Evolutionary conservation across 768 basidiomycete genomes (phyloP).

Genomic region (Dictyophora rubrovolvata): DNA sequence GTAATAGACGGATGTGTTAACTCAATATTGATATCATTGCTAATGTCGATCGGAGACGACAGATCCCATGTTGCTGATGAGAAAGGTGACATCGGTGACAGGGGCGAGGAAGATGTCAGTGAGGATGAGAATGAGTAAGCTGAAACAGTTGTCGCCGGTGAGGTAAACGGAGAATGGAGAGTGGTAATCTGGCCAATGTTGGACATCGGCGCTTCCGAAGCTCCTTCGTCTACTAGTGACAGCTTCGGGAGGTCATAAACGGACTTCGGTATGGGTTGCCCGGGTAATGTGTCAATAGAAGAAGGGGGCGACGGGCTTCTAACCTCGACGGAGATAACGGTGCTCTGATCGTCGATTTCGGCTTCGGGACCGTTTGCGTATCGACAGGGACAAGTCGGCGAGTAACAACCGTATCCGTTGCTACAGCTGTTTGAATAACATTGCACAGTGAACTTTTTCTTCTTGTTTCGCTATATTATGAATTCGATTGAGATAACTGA

Average conservation of each 20-base stretch:
- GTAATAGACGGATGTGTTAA: neutral
- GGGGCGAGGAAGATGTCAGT: neutral
- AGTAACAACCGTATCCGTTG: constrained; percentile 2
- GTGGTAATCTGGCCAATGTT: neutral
- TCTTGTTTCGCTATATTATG: neutral
- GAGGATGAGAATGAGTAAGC: neutral
- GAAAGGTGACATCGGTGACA: neutral
- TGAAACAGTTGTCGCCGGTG: neutral
- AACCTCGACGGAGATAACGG: neutral
- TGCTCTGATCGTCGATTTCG: neutral
- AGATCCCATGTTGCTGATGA: neutral
- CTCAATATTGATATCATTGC: neutral
- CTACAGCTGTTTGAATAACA: constrained; percentile 6
- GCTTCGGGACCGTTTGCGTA: neutral
- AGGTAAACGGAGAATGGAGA: neutral
- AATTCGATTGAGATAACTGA: neutral
- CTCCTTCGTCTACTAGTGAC: neutral
- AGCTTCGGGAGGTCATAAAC: neutral
- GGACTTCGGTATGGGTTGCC: neutral
- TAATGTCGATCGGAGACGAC: neutral
- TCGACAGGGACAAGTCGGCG: constrained; percentile 3
- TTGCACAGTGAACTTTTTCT: neutral
- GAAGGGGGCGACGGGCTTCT: neutral
- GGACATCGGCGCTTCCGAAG: neutral
- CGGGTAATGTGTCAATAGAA: neutral